Percentiles rank a stretch among this genome's conserved stretches.
phyloP scores from a whole-genome alignment of 345 rosid genomes.

The Aegle marmelos region DNA sequence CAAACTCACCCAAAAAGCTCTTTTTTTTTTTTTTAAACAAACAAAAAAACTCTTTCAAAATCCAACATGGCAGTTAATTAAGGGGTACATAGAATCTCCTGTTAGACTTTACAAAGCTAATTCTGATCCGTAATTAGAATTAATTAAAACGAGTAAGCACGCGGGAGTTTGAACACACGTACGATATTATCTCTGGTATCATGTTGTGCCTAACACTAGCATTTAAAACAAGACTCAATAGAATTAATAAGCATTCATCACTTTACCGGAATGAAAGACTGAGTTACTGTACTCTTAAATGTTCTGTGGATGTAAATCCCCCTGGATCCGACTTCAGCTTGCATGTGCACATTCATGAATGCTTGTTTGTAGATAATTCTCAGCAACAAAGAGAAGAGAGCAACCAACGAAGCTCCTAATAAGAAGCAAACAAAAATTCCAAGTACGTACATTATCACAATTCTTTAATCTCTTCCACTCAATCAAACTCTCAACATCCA shows the following conservation, averaged over 20 bases:
- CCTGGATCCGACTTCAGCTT: too few relatives aligned
- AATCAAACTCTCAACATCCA: slow-evolving; percentile 18
- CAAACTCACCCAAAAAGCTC: neutral
- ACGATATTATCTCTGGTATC: neutral
- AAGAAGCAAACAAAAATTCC: slow-evolving; percentile 29
- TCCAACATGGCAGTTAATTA: neutral
- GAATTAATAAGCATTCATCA: too few relatives aligned
- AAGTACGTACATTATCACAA: slow-evolving; percentile 22
- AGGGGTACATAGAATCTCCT: neutral
- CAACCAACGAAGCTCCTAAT: neutral
- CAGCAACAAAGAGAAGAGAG: neutral
- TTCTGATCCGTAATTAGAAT: neutral
- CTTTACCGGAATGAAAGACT: neutral
- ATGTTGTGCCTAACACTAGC: too few relatives aligned
- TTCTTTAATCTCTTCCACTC: slow-evolving; percentile 38
- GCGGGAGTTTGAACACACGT: neutral
- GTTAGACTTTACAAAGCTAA: neutral
- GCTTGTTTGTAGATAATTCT: neutral
- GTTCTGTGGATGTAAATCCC: neutral
- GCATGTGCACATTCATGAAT: too few relatives aligned
- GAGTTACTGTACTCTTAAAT: neutral
- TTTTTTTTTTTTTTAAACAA: too few relatives aligned
- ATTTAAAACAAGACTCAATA: too few relatives aligned
- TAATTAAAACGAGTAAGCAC: too few relatives aligned
- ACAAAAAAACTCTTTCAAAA: neutral